Evolutionary conservation across 169 alveolate species (phyloP).

Genomic region (Plasmodium gallinaceum): DNA sequence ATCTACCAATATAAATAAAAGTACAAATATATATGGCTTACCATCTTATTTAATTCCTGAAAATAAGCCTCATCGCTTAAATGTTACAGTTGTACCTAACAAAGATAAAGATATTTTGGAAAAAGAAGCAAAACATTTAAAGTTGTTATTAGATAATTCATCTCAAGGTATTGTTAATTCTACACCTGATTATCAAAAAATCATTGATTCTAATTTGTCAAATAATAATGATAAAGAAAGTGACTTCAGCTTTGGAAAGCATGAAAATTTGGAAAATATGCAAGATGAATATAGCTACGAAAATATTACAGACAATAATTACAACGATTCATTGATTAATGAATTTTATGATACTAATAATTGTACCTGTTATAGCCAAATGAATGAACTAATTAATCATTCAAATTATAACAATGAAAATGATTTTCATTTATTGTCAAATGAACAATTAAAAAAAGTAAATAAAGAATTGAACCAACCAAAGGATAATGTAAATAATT

Average conservation of each 20-base stretch:
- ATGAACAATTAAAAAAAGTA: not conserved
- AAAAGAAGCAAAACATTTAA: slow-evolving; percentile 61
- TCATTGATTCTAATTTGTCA: slow-evolving; percentile 33
- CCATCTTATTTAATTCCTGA: slow-evolving; percentile 74
- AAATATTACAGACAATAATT: slow-evolving; percentile 40
- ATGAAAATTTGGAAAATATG: slow-evolving; percentile 26
- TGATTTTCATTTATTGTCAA: not conserved
- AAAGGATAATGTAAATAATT: not conserved
- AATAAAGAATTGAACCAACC: not conserved
- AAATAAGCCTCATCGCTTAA: slow-evolving; percentile 59
- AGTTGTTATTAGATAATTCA: slow-evolving; percentile 51
- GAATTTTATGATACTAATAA: slow-evolving; percentile 41
- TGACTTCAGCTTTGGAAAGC: slow-evolving; percentile 74
- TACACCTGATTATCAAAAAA: slow-evolving; percentile 76
- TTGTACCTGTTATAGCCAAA: slow-evolving; percentile 4
- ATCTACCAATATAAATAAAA: slow-evolving; percentile 31
- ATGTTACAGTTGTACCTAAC: slow-evolving; percentile 74
- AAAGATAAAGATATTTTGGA: slow-evolving; percentile 64
- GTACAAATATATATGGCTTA: slow-evolving; percentile 58
- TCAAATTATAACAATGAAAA: slow-evolving; percentile 6
- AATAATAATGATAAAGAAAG: slow-evolving; percentile 66
- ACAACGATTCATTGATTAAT: slow-evolving; percentile 38
- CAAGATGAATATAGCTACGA: slow-evolving; percentile 16
- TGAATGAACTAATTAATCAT: slow-evolving; percentile 29
- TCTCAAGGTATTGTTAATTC: slow-evolving; percentile 78